Conservation (phyloP, 2,329 filamentous ascomycete species). For the Shiraia sp. region DNA sequence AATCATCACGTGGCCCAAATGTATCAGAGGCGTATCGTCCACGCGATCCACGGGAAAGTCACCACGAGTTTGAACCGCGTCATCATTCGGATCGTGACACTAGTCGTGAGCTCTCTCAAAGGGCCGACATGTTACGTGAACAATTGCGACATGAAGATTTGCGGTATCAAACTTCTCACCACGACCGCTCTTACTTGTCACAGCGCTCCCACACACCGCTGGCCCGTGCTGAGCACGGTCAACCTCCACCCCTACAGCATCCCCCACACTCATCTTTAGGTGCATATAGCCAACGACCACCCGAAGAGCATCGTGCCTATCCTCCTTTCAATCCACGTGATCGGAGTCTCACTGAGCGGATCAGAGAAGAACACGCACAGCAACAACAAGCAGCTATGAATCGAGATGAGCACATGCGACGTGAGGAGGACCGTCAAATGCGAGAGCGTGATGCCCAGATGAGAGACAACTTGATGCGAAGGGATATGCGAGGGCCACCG, state of each 20-base stretch:
- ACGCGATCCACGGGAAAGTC: conserved; percentile 34
- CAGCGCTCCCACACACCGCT: conserved; percentile 43
- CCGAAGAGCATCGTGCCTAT: conserved; percentile 34
- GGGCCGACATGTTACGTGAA: conserved; percentile 34
- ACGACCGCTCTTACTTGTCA: conserved; percentile 30
- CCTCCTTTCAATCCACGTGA: conserved; percentile 26
- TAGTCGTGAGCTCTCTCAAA: conserved; percentile 35
- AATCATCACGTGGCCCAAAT: conserved; percentile 27
- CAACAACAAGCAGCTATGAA: conserved; percentile 28
- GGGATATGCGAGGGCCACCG: conserved; percentile 22
- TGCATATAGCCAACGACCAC: conserved; percentile 30
- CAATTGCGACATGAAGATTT: conserved; percentile 35
- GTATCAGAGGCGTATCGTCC: conserved; percentile 33
- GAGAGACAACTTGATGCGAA: conserved; percentile 22
- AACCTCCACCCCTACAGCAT: conserved; percentile 36
- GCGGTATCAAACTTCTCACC: conserved; percentile 31
- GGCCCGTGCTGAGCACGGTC: conserved; percentile 31
- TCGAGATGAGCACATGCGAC: conserved; percentile 26
- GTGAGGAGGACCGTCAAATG: conserved; percentile 29
- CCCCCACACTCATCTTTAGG: conserved; percentile 37
- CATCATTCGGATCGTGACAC: conserved; percentile 38
- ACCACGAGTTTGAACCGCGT: conserved; percentile 33
- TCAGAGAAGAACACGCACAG: conserved; percentile 36
- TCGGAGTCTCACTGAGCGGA: conserved; percentile 30
- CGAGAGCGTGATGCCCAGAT: conserved; percentile 23